Percentiles rank a stretch among this genome's conserved stretches.
Evolutionary conservation across 208 protist genomes (phyloP).

Genomic region (Trypanosoma platydactyli): DNA sequence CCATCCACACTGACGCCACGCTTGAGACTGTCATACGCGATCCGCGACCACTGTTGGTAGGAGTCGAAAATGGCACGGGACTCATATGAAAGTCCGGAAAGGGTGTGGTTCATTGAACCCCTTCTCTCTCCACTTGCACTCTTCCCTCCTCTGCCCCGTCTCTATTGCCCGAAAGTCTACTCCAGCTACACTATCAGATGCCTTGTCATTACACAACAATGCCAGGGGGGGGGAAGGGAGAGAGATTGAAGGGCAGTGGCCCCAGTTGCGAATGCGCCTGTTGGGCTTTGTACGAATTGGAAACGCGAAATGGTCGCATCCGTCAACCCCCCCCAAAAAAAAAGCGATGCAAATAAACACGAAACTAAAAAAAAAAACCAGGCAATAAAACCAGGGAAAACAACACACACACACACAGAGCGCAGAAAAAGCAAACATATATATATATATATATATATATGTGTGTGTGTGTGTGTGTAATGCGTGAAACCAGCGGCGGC

Average conservation of each 20-base stretch:
- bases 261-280: too few species aligned
- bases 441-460: conserved; percentile 17
- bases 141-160: background rate
- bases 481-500: background rate
- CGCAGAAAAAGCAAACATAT: background rate
- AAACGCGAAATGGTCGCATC: too few species aligned
- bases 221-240: background rate
- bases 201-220: background rate
- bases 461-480: conserved; percentile 5
- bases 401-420: background rate
- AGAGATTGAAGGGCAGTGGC: background rate
- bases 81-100: conserved; percentile 52
- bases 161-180: background rate
- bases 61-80: conserved; percentile 52
- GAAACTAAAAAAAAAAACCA: conserved; percentile 20
- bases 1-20: conserved; percentile 63
- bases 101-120: conserved; percentile 28
- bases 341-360: too few species aligned
- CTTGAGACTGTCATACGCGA: conserved; percentile 66
- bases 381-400: background rate
- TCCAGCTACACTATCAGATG: too few species aligned
- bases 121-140: background rate
- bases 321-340: too few species aligned
- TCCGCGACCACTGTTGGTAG: conserved; percentile 63
- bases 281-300: too few species aligned